Conservation (phyloP, 768 basidiomycete species). For the Erythrobasidium yunnanense region DNA sequence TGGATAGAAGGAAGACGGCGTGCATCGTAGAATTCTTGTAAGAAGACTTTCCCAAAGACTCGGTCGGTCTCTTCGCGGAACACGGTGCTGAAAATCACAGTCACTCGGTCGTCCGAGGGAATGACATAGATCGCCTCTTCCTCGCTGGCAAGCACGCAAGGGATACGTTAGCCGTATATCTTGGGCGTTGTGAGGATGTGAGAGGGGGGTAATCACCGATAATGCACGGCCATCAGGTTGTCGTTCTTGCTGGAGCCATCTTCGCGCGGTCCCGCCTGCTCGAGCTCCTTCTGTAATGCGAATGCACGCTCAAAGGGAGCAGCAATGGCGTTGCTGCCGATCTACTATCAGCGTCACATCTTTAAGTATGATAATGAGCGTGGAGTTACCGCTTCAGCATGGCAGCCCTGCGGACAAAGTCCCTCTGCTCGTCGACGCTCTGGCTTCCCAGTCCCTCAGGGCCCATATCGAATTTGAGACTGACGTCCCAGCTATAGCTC, state of each 20-base stretch:
- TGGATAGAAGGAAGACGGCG: constrained; percentile 82
- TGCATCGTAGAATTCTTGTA: constrained; percentile 99
- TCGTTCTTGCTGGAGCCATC: constrained; percentile 54
- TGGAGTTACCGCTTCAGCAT: constrained; percentile 26
- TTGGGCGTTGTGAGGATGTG: not conserved
- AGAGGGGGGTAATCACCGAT: constrained; percentile 62
- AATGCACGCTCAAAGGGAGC: constrained; percentile 90
- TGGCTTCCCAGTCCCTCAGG: constrained; percentile 14
- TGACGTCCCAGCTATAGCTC: constrained; percentile 12
- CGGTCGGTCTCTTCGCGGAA: constrained; percentile 96
- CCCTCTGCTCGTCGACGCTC: constrained; percentile 6
- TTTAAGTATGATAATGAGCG: too few relatives aligned
- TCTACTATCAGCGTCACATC: too few relatives aligned
- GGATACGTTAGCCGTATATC: not conserved
- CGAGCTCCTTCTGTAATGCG: constrained; percentile 67
- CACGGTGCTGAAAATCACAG: constrained; percentile 91
- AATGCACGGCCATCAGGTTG: constrained; percentile 82
- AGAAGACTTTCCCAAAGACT: constrained; percentile 93
- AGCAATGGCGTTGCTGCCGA: constrained; percentile 87
- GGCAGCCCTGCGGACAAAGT: constrained; percentile 5
- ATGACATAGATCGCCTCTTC: constrained; percentile 95
- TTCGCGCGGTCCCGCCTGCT: constrained; percentile 43
- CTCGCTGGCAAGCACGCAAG: constrained; percentile 24
- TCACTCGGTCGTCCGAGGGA: constrained; percentile 86
- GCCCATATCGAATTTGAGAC: constrained; percentile 64